phyloP scores from a whole-genome alignment of 192 early-diverging fungal genomes.

The Coemansia sp. region DNA sequence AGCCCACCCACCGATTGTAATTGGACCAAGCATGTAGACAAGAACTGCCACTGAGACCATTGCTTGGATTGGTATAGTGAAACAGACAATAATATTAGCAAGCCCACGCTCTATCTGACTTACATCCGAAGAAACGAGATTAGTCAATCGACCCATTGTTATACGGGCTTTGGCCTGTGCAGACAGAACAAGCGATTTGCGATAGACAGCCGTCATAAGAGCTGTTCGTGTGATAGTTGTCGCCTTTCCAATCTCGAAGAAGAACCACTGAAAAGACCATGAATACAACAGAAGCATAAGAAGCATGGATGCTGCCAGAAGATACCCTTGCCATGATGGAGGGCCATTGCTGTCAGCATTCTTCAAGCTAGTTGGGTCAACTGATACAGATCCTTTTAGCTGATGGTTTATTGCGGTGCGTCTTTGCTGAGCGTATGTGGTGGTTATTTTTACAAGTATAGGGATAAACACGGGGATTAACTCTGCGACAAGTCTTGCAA shows the following conservation, averaged over 20 bases:
- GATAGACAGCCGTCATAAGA: conserved; percentile 58
- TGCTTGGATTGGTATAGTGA: conserved; percentile 47
- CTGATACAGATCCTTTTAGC: neutral
- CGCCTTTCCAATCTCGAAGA: conserved; percentile 46
- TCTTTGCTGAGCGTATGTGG: conserved; percentile 44
- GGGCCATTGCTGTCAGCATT: conserved; percentile 6
- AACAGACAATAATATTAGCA: conserved; percentile 36
- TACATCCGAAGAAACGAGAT: conserved; percentile 45
- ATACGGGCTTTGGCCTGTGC: conserved; percentile 39
- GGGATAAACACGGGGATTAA: conserved; percentile 46
- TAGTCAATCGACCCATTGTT: conserved; percentile 40
- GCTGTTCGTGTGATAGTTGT: conserved; percentile 45
- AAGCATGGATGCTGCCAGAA: conserved; percentile 49
- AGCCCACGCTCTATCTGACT: conserved; percentile 52
- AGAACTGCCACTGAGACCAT: conserved; percentile 36
- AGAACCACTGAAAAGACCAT: conserved; percentile 57
- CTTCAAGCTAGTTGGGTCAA: neutral
- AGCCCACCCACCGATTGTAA: conserved; percentile 32
- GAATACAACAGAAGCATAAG: conserved; percentile 44
- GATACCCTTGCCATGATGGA: conserved; percentile 54
- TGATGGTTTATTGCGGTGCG: conserved; percentile 28
- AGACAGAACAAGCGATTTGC: conserved; percentile 62
- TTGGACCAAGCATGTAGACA: conserved; percentile 44
- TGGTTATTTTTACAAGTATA: conserved; percentile 40
- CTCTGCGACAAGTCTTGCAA: conserved; percentile 39